Conservation (phyloP, 169 alveolate genomes). For the Plasmodium coatneyi region DNA sequence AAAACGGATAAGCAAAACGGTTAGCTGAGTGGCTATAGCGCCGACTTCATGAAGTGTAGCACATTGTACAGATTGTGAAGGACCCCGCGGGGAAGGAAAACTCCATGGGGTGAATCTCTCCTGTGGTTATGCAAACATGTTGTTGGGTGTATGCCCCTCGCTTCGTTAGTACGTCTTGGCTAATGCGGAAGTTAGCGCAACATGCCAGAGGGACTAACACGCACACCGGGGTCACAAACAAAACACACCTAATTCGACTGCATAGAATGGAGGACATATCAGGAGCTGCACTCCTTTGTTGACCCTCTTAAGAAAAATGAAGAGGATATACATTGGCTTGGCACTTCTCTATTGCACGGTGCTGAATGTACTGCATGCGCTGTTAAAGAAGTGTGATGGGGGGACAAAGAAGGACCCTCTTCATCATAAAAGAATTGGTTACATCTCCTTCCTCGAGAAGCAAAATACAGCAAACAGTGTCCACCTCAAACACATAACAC, state of each 20-base stretch:
- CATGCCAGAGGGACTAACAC: background rate
- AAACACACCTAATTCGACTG: background rate
- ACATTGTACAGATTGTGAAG: background rate
- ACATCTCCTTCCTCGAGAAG: slow-evolving; percentile 55
- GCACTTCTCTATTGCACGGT: background rate
- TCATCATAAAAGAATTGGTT: background rate
- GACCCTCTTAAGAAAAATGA: slow-evolving; percentile 3
- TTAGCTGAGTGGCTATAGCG: background rate
- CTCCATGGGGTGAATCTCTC: background rate
- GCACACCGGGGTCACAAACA: background rate
- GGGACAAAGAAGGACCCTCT: background rate
- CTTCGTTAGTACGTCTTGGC: background rate
- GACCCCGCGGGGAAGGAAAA: background rate
- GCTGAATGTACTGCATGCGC: background rate
- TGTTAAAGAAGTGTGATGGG: background rate
- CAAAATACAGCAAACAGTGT: slow-evolving; percentile 4
- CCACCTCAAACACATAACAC: slow-evolving; percentile 4
- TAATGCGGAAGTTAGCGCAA: background rate
- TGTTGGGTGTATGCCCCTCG: background rate
- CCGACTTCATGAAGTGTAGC: background rate
- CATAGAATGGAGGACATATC: background rate
- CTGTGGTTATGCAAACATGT: background rate
- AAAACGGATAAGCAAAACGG: background rate
- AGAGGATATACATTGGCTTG: background rate
- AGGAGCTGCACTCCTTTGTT: background rate